These are phyloP conservation scores for Hyaloscypha hepaticicola DNA, from an alignment of 495 filamentous ascomycete genomes.

Conservation along the genomic window DNA sequence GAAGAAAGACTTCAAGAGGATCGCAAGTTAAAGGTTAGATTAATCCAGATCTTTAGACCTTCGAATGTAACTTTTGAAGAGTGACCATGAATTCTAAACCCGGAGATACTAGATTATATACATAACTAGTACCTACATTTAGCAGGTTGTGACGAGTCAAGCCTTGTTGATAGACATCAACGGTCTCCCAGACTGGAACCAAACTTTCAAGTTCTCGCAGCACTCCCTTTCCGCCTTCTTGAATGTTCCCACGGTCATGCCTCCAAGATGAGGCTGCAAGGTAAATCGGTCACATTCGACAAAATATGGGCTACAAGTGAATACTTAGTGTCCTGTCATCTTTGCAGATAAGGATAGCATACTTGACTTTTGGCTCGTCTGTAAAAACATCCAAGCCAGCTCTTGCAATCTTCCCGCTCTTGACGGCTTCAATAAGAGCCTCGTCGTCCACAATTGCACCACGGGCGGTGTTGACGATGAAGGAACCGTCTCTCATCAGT, in stretches of 20 bases:
- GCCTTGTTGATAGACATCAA: slow-evolving; percentile 33
- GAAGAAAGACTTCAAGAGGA: no score
- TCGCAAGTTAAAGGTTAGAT: no score
- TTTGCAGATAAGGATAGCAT: no score
- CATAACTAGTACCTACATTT: no score
- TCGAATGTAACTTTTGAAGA: no score
- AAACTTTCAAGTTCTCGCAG: slow-evolving; percentile 42
- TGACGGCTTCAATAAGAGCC: slow-evolving; percentile 66
- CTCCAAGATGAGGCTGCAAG: slow-evolving; percentile 76
- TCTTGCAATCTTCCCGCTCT: slow-evolving; percentile 61
- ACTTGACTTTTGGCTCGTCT: slow-evolving; percentile 66
- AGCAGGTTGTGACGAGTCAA: no score
- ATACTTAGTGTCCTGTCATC: no score
- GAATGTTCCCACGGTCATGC: slow-evolving; percentile 38
- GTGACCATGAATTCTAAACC: no score
- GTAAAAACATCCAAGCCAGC: slow-evolving; percentile 75
- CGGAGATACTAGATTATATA: no score
- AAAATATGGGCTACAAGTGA: slow-evolving; percentile 46
- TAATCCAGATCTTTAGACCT: no score
- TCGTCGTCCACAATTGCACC: slow-evolving; percentile 74
- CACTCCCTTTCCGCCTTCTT: slow-evolving; percentile 38
- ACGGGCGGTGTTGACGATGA: slow-evolving; percentile 77
- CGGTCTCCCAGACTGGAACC: slow-evolving; percentile 37
- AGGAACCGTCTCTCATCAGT: slow-evolving; percentile 71
- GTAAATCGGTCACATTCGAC: slow-evolving; percentile 65